These are phyloP conservation scores for Zychaea mexicana DNA, from an alignment of 371 early-diverging fungal species.

Conservation along the genomic window DNA sequence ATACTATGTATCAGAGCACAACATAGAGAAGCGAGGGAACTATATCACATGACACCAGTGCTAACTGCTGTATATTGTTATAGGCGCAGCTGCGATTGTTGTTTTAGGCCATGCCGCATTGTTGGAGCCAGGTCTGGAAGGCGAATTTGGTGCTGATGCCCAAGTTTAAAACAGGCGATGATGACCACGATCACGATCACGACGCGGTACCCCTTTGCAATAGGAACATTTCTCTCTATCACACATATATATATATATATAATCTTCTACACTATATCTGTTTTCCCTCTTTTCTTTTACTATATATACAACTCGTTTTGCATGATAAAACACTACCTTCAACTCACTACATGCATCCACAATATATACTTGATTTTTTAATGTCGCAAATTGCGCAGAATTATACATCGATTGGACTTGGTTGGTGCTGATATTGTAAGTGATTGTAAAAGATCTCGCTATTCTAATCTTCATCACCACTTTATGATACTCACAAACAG, in stretches of 20 bases:
- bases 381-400: constrained; percentile 27
- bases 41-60: not conserved
- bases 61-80: too few species aligned
- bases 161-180: constrained; percentile 40
- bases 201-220: too few species aligned
- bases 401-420: constrained; percentile 16
- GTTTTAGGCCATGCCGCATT: constrained; percentile 68
- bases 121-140: constrained; percentile 66
- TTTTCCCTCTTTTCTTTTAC: constrained; percentile 17
- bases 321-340: constrained; percentile 39
- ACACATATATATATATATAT: not conserved
- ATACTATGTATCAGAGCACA: too few species aligned
- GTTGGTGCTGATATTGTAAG: constrained; percentile 46
- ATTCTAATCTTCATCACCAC: too few species aligned
- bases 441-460: too few species aligned
- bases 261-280: too few species aligned
- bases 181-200: too few species aligned
- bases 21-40: too few species aligned
- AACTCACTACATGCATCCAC: constrained; percentile 37
- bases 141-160: constrained; percentile 57
- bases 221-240: constrained; percentile 10
- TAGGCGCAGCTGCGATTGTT: constrained; percentile 63
- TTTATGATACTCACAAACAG: not conserved
- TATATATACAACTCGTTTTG: constrained; percentile 29
- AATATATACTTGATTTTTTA: too few species aligned